Evolutionary conservation across 2,329 filamentous ascomycete genomes (phyloP), one percentile per base, ranked within the genome.

Genomic region (Sclerotinia trifoliorum): DNA sequence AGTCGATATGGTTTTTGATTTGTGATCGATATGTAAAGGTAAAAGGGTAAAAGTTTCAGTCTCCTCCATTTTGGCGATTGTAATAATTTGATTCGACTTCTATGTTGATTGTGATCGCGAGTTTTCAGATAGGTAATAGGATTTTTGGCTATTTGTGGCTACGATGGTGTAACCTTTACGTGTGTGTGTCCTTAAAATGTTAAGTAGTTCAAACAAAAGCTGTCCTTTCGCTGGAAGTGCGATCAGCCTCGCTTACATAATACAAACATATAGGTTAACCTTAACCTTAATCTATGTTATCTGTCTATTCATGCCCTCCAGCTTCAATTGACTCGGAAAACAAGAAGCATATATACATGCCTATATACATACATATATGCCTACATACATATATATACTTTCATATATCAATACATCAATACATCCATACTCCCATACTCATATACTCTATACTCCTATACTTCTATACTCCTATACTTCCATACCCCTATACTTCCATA

Each of bases 1-100:
- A 26, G 83, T 80, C 71, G 84, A 82, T 77, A 98, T 84, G 74
- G 88, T 83, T 83, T 97, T 96, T 77, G 90, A 90, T 73, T 88
- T 80, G n/a, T 92, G 87, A 82, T 97, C 91, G 79, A 98, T 86
- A 71, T 87, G 83, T 65, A 99, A 83, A 49, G 93, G 91, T 77
- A 96, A 88, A 75, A 93, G 87, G 74, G 88, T 91, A 85, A 94
- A 98, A 74, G 88, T 88, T 70, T 91, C 88, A 73, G 84, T 80
- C 77, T 87, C 83, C n/a, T 84, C 82, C 85, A 87, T 86, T 66
- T 65, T 78, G 66, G 26, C 26, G 29, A 29, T 54, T 8, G 8
- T 2, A 49, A 11, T 39, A 29, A 46, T 39, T 24, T 32, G 29
- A 57, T 39, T 57, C 10, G 29, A 46, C 6, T n/a, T 24, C n/a